Conservation (phyloP, 345 rosid genomes). For the Passiflora organensis region DNA sequence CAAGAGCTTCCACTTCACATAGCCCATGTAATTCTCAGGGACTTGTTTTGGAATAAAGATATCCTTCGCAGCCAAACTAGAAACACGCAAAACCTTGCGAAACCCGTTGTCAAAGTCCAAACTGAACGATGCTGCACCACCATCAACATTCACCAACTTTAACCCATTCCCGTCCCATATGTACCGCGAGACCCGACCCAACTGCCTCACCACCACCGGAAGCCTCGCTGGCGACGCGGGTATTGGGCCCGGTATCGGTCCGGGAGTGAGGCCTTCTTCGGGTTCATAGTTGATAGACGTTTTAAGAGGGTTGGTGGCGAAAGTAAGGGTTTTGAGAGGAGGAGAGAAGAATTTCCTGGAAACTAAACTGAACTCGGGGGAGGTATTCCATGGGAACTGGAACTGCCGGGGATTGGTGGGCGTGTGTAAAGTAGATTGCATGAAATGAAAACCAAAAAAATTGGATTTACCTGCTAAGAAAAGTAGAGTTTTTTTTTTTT, state of each 20-base stretch:
- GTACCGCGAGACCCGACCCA: constrained; percentile 55
- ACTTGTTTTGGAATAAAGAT: constrained; percentile 80
- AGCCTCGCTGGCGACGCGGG: constrained; percentile 24
- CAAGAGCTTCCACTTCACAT: constrained; percentile 85
- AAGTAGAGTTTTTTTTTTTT: too few relatives aligned
- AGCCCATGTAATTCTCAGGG: constrained; percentile 45
- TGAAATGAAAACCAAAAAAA: too few relatives aligned
- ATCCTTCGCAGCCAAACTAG: constrained; percentile 41
- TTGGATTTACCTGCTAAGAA: too few relatives aligned
- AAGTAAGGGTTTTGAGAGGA: constrained; percentile 16
- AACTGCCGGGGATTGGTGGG: constrained; percentile 16
- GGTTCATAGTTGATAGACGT: constrained; percentile 36
- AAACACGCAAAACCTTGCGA: constrained; percentile 32
- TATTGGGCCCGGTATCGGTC: constrained; percentile 6
- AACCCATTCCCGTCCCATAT: constrained; percentile 50
- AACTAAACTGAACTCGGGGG: not conserved
- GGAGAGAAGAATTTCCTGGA: constrained; percentile 12
- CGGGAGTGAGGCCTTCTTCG: constrained; percentile 26
- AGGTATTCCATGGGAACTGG: constrained; percentile 26
- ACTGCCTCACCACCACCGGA: constrained; percentile 42
- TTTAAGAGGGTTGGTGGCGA: constrained; percentile 28
- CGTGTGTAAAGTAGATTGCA: constrained; percentile 41
- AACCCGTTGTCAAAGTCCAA: constrained; percentile 36
- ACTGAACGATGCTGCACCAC: constrained; percentile 27
- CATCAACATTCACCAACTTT: constrained; percentile 40